Evolutionary conservation across 108 stramenopile species (phyloP).

Genomic region (Nannochloropsis salina): DNA sequence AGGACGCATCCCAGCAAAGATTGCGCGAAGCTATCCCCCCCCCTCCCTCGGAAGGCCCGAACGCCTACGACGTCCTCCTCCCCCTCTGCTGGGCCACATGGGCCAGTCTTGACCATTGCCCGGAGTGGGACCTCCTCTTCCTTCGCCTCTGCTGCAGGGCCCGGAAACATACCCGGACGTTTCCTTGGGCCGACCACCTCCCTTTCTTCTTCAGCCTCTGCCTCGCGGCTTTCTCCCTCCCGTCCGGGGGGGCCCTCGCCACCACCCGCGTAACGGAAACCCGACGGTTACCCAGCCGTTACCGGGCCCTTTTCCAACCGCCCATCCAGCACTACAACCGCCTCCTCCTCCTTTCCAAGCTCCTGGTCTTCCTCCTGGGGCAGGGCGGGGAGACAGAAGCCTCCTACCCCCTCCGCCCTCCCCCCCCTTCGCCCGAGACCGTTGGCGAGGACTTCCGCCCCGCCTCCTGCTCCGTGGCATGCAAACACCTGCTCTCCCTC

Average conservation of each 20-base stretch:
- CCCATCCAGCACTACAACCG: neutral
- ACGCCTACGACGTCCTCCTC: neutral
- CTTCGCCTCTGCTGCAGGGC: slow-evolving; percentile 31
- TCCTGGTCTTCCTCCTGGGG: slow-evolving; percentile 36
- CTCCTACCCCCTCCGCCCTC: neutral
- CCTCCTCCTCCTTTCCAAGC: slow-evolving; percentile 25
- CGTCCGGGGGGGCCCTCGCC: slow-evolving; percentile 38
- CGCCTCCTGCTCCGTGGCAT: slow-evolving; percentile 1
- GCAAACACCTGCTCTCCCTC: slow-evolving; percentile 27
- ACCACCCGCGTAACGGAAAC: slow-evolving; percentile 13
- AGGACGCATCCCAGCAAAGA: too few species aligned
- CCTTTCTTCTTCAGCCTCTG: slow-evolving; percentile 34
- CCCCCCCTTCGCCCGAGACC: slow-evolving; percentile 20
- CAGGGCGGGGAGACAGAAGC: slow-evolving; percentile 23
- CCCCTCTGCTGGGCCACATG: slow-evolving; percentile 23
- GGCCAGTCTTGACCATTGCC: slow-evolving; percentile 38
- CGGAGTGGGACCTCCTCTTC: slow-evolving; percentile 29
- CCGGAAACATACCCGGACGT: slow-evolving; percentile 18
- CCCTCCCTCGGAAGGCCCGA: neutral
- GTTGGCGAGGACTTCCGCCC: neutral
- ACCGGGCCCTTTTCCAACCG: slow-evolving; percentile 1
- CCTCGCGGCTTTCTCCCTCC: slow-evolving; percentile 21
- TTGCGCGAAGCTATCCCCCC: too few species aligned
- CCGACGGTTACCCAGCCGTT: slow-evolving; percentile 32
- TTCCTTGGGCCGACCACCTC: slow-evolving; percentile 36